phyloP scores from a whole-genome alignment of 805 yeast species.

The Pichia sporocuriosa region DNA sequence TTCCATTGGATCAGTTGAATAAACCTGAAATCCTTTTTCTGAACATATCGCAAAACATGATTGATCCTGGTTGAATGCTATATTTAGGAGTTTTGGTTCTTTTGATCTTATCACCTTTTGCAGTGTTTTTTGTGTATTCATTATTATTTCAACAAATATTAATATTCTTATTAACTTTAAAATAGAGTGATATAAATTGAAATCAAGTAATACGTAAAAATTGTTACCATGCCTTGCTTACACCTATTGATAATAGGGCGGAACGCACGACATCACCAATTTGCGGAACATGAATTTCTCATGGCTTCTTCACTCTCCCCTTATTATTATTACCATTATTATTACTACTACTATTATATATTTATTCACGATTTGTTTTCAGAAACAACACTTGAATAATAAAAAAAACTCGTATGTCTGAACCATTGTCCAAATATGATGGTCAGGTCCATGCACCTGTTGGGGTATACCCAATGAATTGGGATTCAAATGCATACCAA shows the following conservation, averaged over 20 bases:
- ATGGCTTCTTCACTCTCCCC: too few species aligned
- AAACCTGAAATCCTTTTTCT: slow-evolving; percentile 77
- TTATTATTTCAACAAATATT: too few species aligned
- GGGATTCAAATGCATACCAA: slow-evolving; percentile 13
- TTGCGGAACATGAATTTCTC: too few species aligned
- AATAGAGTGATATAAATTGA: too few species aligned
- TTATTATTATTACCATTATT: too few species aligned
- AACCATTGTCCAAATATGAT: slow-evolving; percentile 6
- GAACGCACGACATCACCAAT: too few species aligned
- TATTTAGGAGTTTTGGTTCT: slow-evolving; percentile 41
- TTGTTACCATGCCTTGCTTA: too few species aligned
- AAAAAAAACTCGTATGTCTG: neutral
- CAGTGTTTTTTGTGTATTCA: slow-evolving; percentile 31
- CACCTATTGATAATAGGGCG: too few species aligned
- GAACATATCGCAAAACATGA: slow-evolving; percentile 83
- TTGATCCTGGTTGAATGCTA: slow-evolving; percentile 81
- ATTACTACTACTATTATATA: too few species aligned
- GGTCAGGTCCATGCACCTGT: slow-evolving; percentile 24
- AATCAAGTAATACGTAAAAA: too few species aligned
- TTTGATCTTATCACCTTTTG: slow-evolving; percentile 13
- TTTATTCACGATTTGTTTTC: too few species aligned
- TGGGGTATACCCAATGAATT: slow-evolving; percentile 29
- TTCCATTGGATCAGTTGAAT: slow-evolving; percentile 82
- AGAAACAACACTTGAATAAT: neutral
- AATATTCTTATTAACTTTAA: too few species aligned